A percentile compares a stretch with the other conserved stretches of the same genome.
Conservation (phyloP, 495 filamentous ascomycete genomes). For the Aspergillus nidulans region DNA sequence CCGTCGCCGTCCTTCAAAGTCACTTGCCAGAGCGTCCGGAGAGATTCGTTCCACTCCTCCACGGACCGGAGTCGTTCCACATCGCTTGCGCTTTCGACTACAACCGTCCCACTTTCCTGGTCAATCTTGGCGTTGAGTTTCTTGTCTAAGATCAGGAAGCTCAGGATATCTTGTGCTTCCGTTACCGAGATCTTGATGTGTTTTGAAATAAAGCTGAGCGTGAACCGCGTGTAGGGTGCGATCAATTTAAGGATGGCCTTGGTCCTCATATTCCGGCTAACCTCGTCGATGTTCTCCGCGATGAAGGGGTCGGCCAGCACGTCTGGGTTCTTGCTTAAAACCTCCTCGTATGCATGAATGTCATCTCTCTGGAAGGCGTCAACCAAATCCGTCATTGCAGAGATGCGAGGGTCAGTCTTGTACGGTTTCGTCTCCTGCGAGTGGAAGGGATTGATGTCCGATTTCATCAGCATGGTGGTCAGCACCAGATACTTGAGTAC, state of each 20-base stretch:
- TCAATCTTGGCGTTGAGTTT: slow-evolving; percentile 85
- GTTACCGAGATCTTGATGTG: slow-evolving; percentile 75
- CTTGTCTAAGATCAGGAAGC: slow-evolving; percentile 86
- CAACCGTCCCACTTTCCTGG: slow-evolving; percentile 76
- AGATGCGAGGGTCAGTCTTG: slow-evolving; percentile 89
- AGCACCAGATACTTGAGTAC: slow-evolving; percentile 96
- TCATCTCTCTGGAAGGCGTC: slow-evolving; percentile 96
- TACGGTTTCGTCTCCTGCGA: slow-evolving; percentile 99
- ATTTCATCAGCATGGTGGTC: slow-evolving; percentile 97
- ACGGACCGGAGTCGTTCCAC: slow-evolving; percentile 69
- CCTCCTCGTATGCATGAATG: slow-evolving; percentile 83
- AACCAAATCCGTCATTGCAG: slow-evolving; percentile 94
- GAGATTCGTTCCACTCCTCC: slow-evolving; percentile 64
- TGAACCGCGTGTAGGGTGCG: slow-evolving; percentile 91
- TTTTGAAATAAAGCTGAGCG: slow-evolving; percentile 75
- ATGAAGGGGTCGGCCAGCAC: slow-evolving; percentile 92
- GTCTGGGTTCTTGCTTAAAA: slow-evolving; percentile 83
- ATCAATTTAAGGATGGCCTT: slow-evolving; percentile 92
- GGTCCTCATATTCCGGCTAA: slow-evolving; percentile 96
- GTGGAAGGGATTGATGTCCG: slow-evolving; percentile 99
- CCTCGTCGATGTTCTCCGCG: slow-evolving; percentile 97
- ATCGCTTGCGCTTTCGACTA: slow-evolving; percentile 72
- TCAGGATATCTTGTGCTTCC: slow-evolving; percentile 90
- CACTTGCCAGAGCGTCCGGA: slow-evolving; percentile 59
- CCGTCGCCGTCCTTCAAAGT: slow-evolving; percentile 72